A percentile compares a stretch with the other conserved stretches of the same genome.
These are phyloP conservation scores for Penicillium roqueforti DNA, from an alignment of 495 filamentous ascomycete species.

Conservation along the genomic window DNA sequence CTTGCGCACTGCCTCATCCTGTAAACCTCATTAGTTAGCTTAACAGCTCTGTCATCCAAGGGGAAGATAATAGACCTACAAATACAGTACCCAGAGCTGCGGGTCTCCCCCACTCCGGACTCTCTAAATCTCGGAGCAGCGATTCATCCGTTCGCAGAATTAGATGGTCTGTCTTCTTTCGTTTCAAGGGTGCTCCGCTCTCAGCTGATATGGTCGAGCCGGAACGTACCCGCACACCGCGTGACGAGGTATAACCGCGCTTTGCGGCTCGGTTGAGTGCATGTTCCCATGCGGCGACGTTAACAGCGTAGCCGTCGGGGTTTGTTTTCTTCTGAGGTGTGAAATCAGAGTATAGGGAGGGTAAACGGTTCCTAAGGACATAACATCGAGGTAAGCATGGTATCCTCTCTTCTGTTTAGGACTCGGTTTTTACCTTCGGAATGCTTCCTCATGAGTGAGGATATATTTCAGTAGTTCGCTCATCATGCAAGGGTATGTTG, in stretches of 20 bases:
- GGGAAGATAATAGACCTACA: conserved; percentile 29
- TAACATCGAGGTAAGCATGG: not conserved
- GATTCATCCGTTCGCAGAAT: conserved; percentile 64
- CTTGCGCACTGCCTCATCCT: conserved; percentile 65
- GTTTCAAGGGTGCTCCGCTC: not conserved
- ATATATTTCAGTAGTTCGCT: conserved; percentile 59
- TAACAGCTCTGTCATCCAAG: not conserved
- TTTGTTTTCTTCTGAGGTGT: conserved; percentile 71
- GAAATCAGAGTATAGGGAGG: conserved; percentile 95
- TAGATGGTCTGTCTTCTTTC: conserved; percentile 46
- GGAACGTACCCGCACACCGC: conserved; percentile 24
- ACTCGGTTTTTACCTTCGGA: conserved; percentile 50
- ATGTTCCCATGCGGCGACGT: conserved; percentile 76
- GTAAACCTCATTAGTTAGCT: not conserved
- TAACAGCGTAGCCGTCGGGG: conserved; percentile 84
- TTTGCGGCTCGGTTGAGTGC: conserved; percentile 64
- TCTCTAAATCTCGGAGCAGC: conserved; percentile 67
- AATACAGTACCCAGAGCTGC: conserved; percentile 78
- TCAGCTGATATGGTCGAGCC: conserved; percentile 13
- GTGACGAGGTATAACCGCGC: conserved; percentile 59
- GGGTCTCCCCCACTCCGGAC: conserved; percentile 74
- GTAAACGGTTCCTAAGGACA: conserved; percentile 66
- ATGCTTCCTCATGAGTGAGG: conserved; percentile 58
- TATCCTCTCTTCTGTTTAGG: not conserved
- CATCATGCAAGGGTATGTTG: conserved; percentile 36